Percentiles rank a stretch among this genome's conserved stretches.
phyloP scores from a whole-genome alignment of 129 eudicot genomes.

The Glebionis coronaria region DNA sequence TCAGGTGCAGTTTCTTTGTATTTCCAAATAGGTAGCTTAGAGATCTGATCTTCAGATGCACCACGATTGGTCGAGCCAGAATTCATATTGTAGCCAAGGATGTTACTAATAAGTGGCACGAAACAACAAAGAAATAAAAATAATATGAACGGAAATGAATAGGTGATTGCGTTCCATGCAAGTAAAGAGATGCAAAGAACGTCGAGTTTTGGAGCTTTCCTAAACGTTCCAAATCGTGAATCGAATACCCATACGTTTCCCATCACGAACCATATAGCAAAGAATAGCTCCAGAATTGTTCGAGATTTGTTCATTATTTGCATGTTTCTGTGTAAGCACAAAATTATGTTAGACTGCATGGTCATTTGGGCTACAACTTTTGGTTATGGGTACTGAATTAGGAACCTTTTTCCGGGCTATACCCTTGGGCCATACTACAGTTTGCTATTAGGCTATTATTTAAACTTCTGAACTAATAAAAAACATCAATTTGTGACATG shows the following conservation, averaged over 20 bases:
- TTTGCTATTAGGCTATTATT: not conserved
- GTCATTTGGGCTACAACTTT: not conserved
- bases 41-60: slow-evolving; percentile 82
- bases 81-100: slow-evolving; percentile 86
- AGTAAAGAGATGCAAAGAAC: slow-evolving; percentile 65
- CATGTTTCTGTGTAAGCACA: slow-evolving; percentile 39
- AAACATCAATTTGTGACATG: not conserved
- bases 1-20: slow-evolving; percentile 41
- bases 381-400: not conserved
- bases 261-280: slow-evolving; percentile 98
- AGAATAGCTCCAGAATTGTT: slow-evolving; percentile 66
- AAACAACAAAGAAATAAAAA: slow-evolving; percentile 78
- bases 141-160: slow-evolving; percentile 84
- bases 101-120: slow-evolving; percentile 73
- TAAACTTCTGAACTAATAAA: slow-evolving; percentile 1
- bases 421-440: not conserved
- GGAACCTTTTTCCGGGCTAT: not conserved
- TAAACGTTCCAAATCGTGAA: slow-evolving; percentile 66
- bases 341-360: not conserved
- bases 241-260: slow-evolving; percentile 97
- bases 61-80: slow-evolving; percentile 61
- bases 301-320: slow-evolving; percentile 56
- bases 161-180: slow-evolving; percentile 85
- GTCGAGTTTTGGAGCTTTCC: slow-evolving; percentile 63
- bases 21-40: slow-evolving; percentile 54